A percentile compares a stretch with the other conserved stretches of the same genome.
phyloP scores from a whole-genome alignment of 2,329 filamentous ascomycete species.

The Colletotrichum chlorophyti region DNA sequence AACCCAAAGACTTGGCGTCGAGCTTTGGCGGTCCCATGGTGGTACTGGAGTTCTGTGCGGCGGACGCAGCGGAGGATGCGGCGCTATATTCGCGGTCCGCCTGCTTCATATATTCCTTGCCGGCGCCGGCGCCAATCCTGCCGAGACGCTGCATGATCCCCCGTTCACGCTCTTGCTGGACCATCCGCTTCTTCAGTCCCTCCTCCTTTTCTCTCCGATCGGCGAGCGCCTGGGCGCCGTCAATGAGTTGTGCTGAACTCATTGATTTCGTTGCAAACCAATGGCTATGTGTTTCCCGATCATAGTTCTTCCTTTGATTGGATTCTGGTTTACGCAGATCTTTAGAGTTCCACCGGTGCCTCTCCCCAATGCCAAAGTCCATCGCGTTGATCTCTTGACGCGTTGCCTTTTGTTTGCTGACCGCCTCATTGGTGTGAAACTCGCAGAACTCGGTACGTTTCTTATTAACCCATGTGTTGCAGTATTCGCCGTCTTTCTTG shows the following conservation, averaged over 20 bases:
- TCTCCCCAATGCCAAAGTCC: constrained; percentile 48
- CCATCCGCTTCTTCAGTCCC: constrained; percentile 67
- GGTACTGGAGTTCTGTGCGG: constrained; percentile 20
- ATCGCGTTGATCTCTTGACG: constrained; percentile 83
- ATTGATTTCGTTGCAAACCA: constrained; percentile 59
- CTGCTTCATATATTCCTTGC: constrained; percentile 72
- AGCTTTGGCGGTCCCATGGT: constrained; percentile 39
- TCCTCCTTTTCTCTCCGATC: constrained; percentile 70
- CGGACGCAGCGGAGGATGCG: constrained; percentile 1
- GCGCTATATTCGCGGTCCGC: constrained; percentile 27
- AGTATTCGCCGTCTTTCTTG: constrained; percentile 83
- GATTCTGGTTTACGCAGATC: constrained; percentile 39
- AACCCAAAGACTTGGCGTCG: constrained; percentile 53
- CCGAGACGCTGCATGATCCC: constrained; percentile 75
- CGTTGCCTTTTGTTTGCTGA: constrained; percentile 70
- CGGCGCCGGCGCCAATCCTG: constrained; percentile 68
- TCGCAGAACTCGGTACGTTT: constrained; percentile 91
- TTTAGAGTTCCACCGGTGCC: constrained; percentile 19
- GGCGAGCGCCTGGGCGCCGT: constrained; percentile 66
- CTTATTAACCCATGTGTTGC: constrained; percentile 85
- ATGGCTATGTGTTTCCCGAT: constrained; percentile 63
- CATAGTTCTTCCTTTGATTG: constrained; percentile 52
- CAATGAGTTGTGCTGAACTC: constrained; percentile 68
- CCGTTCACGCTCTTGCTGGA: constrained; percentile 73
- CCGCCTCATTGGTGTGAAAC: constrained; percentile 84